Evolutionary conservation across 2,329 filamentous ascomycete species (phyloP), one percentile per base, ranked within the genome.

Genomic region (Fusarium tanahbumbuense): DNA sequence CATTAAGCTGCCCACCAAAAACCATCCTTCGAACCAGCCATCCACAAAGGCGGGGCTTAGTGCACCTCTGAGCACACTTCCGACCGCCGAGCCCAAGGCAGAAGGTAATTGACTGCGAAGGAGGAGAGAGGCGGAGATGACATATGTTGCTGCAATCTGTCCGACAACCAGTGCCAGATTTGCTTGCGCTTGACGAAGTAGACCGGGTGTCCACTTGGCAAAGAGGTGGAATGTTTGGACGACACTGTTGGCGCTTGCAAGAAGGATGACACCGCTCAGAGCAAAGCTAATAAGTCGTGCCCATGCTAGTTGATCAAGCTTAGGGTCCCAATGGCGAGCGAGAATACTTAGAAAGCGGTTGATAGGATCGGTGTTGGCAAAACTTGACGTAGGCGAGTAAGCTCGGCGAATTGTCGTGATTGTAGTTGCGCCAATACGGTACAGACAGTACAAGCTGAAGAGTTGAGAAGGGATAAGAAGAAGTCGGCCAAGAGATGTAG

Each of bases 11-110:
- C 91, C 91, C 5, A 89, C 77, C 59, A 97, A 79, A 78, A 97
- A 97, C 90, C 93, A 95, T 10, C 89, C 90, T 78, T 97, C 93
- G 73, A 97, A 97, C 93, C 93, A 97, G 30, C 88, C 85, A 75
- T 97, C 83, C 37, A 86, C 85, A 67, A 88, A 87, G 12, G 78
- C 79, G 6, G 85, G 85, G 56, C 81, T 78, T 90, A 97, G 83
- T 18, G 93, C 92, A 22, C 92, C 92, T 45, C 92, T 90, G 30
- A 97, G 81, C 2, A 92, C 92, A 70, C 94, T 92, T 5, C 89
- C 90, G 6, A 97, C 92, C 3, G 92, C 92, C 52, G 88, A 89
- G 62, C 93, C 89, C 76, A 95, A 90, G 77, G 94, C 92, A 40
- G 84, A 85, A 0, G 93, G 93, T 70, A 97, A 83, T 77, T 93